Percentiles rank a stretch among this genome's conserved stretches.
These are phyloP conservation scores for Nephelium lappaceum DNA, from an alignment of 345 rosid genomes.

Conservation along the genomic window DNA sequence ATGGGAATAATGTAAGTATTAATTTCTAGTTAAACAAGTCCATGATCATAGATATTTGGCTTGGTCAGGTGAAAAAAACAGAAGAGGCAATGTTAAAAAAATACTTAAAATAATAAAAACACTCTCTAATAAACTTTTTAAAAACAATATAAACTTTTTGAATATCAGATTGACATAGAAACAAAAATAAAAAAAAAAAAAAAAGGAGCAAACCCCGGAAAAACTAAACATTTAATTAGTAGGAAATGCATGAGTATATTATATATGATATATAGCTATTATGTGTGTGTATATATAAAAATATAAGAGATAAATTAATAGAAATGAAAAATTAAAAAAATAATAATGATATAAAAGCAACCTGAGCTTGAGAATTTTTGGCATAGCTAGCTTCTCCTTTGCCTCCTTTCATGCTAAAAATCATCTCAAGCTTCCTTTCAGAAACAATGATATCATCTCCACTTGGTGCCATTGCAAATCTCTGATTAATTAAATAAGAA, in stretches of 20 bases:
- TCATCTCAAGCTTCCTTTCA: conserved; percentile 71
- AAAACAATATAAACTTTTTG: no score
- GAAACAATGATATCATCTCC: conserved; percentile 69
- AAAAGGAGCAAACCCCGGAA: background rate
- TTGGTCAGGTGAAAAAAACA: background rate
- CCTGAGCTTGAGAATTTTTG: conserved; percentile 98
- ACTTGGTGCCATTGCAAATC: conserved; percentile 46
- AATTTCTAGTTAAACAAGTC: no score
- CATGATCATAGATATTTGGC: background rate
- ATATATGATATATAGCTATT: no score
- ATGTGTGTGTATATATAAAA: background rate
- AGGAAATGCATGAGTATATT: no score
- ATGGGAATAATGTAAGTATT: background rate
- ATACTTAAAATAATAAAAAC: no score
- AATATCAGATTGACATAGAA: background rate
- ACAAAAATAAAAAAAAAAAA: background rate
- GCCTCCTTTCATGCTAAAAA: conserved; percentile 96
- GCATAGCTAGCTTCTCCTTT: conserved; percentile 92
- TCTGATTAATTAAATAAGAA: background rate
- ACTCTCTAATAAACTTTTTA: no score
- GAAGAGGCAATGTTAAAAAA: no score
- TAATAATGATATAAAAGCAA: conserved; percentile 19
- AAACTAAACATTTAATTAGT: no score
- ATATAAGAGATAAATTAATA: background rate
- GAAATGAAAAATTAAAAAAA: background rate